phyloP scores from a whole-genome alignment of 345 rosid genomes.

The Eucalyptus camaldulensis region DNA sequence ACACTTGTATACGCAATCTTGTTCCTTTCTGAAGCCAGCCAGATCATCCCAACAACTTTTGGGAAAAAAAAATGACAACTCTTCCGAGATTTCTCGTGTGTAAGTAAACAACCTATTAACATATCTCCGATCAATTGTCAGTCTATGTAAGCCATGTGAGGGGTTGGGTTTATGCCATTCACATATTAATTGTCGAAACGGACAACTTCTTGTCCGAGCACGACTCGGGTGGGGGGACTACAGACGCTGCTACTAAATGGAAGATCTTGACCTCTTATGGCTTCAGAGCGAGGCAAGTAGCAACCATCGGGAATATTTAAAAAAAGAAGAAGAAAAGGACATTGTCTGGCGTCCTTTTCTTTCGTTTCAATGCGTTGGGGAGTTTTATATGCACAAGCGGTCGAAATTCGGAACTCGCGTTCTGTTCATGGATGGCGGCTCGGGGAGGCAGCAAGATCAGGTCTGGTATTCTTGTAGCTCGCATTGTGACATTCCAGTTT shows the following conservation, averaged over 20 bases:
- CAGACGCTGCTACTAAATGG: neutral
- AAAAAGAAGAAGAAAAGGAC: neutral
- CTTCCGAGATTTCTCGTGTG: neutral
- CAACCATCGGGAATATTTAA: neutral
- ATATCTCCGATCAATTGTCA: slow-evolving; percentile 6
- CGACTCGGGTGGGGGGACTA: slow-evolving; percentile 16
- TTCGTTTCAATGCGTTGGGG: neutral
- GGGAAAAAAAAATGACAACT: neutral
- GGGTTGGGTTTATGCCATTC: slow-evolving; percentile 14
- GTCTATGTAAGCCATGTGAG: slow-evolving; percentile 32
- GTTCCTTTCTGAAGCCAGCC: neutral
- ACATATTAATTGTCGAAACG: slow-evolving; percentile 17
- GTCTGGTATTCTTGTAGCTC: neutral
- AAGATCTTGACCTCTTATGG: neutral
- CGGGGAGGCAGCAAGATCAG: neutral
- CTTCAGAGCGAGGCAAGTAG: neutral
- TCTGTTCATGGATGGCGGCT: neutral
- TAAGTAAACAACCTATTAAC: neutral
- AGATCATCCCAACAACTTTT: neutral
- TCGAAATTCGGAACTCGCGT: neutral
- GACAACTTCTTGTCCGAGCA: slow-evolving; percentile 6
- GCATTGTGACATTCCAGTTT: neutral
- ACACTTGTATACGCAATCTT: neutral
- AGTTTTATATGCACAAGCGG: neutral
- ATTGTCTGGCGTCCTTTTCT: neutral